A percentile compares a stretch with the other conserved stretches of the same genome.
Evolutionary conservation across 2,329 filamentous ascomycete species (phyloP).

Genomic region (Colletotrichum musicola): DNA sequence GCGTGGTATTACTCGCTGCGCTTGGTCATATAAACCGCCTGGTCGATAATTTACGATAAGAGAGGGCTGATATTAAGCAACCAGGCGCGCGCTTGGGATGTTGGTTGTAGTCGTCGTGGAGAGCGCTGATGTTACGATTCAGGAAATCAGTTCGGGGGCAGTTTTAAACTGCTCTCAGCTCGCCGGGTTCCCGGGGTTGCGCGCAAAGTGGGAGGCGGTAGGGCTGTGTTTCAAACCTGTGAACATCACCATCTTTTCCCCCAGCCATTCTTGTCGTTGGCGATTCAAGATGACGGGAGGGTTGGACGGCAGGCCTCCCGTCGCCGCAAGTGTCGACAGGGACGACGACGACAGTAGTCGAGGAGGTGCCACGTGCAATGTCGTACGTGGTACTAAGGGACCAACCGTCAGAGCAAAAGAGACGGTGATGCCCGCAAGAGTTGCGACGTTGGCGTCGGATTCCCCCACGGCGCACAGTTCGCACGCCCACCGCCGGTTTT

Average conservation of each 20-base stretch:
- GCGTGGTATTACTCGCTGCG: no score
- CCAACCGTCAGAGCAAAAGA: no score
- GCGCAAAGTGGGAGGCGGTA: slow-evolving; percentile 8
- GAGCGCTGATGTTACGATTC: not conserved
- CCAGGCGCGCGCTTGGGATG: not conserved
- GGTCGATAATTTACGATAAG: no score
- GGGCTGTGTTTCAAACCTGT: slow-evolving; percentile 1
- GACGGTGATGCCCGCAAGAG: no score
- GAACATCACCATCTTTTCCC: slow-evolving; percentile 1
- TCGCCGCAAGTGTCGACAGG: no score
- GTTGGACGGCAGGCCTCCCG: not conserved
- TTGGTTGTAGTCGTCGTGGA: slow-evolving; percentile 2
- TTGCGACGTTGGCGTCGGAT: no score
- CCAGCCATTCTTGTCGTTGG: not conserved
- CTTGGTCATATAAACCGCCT: no score
- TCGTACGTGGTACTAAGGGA: no score
- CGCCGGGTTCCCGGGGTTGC: slow-evolving; percentile 13
- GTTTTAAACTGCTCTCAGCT: not conserved
- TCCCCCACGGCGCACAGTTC: no score
- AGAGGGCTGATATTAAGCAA: no score
- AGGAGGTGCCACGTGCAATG: no score
- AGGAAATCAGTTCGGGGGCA: slow-evolving; percentile 9
- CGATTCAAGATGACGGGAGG: not conserved
- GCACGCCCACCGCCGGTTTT: not conserved
- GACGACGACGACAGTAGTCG: no score